Conservation (phyloP, 73 alveolate genomes). For the Paramecium sexaurelia region DNA sequence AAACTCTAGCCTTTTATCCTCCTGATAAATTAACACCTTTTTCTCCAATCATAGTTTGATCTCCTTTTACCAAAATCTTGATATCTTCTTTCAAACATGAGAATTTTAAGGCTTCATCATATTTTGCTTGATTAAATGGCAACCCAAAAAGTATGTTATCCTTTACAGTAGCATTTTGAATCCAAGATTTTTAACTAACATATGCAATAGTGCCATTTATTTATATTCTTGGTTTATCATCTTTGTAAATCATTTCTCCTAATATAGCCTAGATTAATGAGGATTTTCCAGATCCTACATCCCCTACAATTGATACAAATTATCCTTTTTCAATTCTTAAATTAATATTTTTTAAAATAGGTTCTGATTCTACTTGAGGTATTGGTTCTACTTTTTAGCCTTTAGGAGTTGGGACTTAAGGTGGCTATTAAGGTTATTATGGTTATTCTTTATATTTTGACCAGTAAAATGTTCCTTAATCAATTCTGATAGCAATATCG, state of each 20-base stretch:
- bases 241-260: conserved; percentile 63
- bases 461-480: neutral
- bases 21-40: conserved; percentile 97
- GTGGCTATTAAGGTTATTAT: neutral
- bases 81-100: conserved; percentile 92
- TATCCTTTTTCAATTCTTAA: conserved; percentile 43
- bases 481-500: neutral
- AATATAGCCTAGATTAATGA: conserved; percentile 56
- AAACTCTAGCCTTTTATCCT: conserved; percentile 97
- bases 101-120: conserved; percentile 78
- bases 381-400: neutral
- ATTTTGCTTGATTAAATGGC: conserved; percentile 83
- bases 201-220: conserved; percentile 67
- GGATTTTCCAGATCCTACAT: conserved; percentile 75
- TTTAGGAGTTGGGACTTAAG: neutral
- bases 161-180: conserved; percentile 89
- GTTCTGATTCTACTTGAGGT: neutral
- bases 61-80: conserved; percentile 84
- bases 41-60: conserved; percentile 92
- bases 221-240: conserved; percentile 48
- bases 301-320: conserved; percentile 54
- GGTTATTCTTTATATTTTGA: conserved; percentile 10
- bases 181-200: conserved; percentile 93
- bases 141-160: conserved; percentile 91
- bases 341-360: conserved; percentile 18